Evolutionary conservation across 345 rosid genomes (phyloP).

Genomic region (Populus alba): DNA sequence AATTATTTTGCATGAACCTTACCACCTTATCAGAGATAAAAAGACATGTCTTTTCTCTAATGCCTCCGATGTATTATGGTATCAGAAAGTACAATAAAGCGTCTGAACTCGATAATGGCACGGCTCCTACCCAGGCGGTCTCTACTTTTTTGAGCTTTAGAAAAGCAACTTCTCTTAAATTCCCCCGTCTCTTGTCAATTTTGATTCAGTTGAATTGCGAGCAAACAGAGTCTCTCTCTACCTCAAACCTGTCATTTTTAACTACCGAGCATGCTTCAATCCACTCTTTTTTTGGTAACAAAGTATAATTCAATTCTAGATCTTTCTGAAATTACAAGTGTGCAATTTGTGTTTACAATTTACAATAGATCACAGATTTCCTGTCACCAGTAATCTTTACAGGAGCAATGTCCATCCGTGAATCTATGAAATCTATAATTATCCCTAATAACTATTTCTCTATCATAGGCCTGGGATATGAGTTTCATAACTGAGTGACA

Average conservation of each 20-base stretch:
- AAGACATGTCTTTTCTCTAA: no score
- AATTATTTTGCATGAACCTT: background rate
- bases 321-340: background rate
- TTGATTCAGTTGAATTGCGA: no score
- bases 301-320: background rate
- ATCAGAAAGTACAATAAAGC: no score
- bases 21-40: background rate
- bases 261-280: no score
- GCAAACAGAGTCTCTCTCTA: no score
- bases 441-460: conserved; percentile 25
- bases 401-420: conserved; percentile 25
- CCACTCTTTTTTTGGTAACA: background rate
- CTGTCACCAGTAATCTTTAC: conserved; percentile 24
- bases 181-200: no score
- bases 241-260: no score
- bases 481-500: conserved; percentile 27
- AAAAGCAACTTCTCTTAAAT: no score
- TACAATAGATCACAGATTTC: background rate
- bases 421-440: conserved; percentile 23
- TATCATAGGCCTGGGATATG: conserved; percentile 9
- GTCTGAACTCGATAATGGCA: no score
- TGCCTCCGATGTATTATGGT: no score
- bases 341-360: background rate
- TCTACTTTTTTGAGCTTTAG: no score
- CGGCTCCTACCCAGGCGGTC: no score